A percentile compares a stretch with the other conserved stretches of the same genome.
These are phyloP conservation scores for Neonectria coccinea DNA, from an alignment of 2,329 filamentous ascomycete genomes.

Conservation along the genomic window DNA sequence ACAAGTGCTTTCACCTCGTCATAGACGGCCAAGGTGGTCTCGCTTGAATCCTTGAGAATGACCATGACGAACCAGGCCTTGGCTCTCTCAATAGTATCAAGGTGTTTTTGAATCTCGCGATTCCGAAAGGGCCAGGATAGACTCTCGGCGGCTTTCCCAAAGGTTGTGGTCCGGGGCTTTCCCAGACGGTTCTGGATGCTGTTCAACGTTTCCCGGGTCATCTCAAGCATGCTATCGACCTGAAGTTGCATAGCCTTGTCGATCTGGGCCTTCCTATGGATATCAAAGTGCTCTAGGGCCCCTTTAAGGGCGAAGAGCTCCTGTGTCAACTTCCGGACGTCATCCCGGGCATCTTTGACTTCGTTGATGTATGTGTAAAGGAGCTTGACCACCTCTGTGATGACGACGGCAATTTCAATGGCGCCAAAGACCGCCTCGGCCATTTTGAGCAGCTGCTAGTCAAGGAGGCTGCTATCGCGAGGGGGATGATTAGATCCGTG, in stretches of 20 bases:
- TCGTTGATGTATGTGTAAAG: slow-evolving; percentile 33
- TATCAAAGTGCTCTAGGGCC: slow-evolving; percentile 37
- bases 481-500: not conserved
- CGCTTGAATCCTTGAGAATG: slow-evolving; percentile 38
- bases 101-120: slow-evolving; percentile 35
- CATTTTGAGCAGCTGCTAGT: slow-evolving; percentile 22
- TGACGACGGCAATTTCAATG: slow-evolving; percentile 35
- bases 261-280: slow-evolving; percentile 8
- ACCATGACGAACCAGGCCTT: slow-evolving; percentile 46
- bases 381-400: slow-evolving; percentile 35
- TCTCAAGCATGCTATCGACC: slow-evolving; percentile 30
- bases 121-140: slow-evolving; percentile 39
- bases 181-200: slow-evolving; percentile 33
- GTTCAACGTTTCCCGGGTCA: slow-evolving; percentile 40
- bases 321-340: slow-evolving; percentile 39
- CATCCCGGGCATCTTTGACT: slow-evolving; percentile 41
- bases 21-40: slow-evolving; percentile 34
- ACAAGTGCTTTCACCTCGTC: slow-evolving; percentile 38
- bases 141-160: slow-evolving; percentile 29
- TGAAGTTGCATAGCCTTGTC: slow-evolving; percentile 11
- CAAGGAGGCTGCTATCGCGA: not conserved
- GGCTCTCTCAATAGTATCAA: slow-evolving; percentile 38
- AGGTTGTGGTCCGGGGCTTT: slow-evolving; percentile 22
- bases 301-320: slow-evolving; percentile 44
- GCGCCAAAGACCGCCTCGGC: slow-evolving; percentile 33